A percentile compares a stretch with the other conserved stretches of the same genome.
These are phyloP conservation scores for Saccharomycopsis microspora DNA, from an alignment of 805 yeast genomes.

Conservation along the genomic window DNA sequence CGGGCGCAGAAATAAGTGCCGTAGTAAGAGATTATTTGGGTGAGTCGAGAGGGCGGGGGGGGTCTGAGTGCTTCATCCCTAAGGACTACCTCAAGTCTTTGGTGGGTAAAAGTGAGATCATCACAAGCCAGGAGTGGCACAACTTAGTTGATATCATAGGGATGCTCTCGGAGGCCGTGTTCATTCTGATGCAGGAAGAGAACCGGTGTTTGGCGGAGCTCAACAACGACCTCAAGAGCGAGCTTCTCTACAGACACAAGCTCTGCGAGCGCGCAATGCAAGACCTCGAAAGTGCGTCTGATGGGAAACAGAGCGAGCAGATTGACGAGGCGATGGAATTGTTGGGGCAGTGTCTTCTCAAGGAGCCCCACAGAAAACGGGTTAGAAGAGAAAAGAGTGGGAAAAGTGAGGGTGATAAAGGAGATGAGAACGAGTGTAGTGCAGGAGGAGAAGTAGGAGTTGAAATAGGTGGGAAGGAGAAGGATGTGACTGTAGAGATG, in stretches of 20 bases:
- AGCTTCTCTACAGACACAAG: neutral
- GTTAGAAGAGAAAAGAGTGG: too few relatives aligned
- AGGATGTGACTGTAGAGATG: too few relatives aligned
- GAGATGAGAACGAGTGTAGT: too few relatives aligned
- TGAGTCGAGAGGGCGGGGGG: neutral
- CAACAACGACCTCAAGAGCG: neutral
- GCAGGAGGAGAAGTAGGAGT: too few relatives aligned
- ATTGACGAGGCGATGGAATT: too few relatives aligned
- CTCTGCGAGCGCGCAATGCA: neutral
- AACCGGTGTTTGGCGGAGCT: neutral
- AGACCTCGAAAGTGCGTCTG: too few relatives aligned
- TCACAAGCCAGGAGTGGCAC: conserved; percentile 6
- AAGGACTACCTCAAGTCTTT: conserved; percentile 9
- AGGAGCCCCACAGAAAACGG: too few relatives aligned
- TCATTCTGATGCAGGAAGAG: neutral
- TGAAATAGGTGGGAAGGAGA: too few relatives aligned
- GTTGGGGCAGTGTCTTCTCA: too few relatives aligned
- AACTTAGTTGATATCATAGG: conserved; percentile 7
- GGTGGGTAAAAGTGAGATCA: neutral
- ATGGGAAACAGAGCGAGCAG: too few relatives aligned
- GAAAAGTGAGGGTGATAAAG: too few relatives aligned
- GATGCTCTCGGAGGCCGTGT: neutral
- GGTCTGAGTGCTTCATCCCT: neutral
- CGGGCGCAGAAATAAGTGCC: neutral
- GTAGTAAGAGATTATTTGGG: neutral